Evolutionary conservation across 1,139 yeast species (phyloP).

Genomic region (Blastobotrys raffinosifermentans): DNA sequence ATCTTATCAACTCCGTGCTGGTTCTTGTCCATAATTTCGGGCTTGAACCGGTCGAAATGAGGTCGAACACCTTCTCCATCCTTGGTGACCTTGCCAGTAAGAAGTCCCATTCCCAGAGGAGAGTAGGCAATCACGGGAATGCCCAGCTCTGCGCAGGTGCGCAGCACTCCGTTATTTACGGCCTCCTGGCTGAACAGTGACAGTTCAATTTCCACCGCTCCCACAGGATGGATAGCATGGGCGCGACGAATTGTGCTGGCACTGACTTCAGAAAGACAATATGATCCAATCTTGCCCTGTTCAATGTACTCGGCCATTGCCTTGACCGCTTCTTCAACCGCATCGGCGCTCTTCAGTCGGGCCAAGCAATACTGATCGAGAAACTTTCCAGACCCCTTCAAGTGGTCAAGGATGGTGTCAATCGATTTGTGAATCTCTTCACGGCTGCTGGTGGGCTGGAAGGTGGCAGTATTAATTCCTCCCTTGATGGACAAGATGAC

Average conservation of each 20-base stretch:
- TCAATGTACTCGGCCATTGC: slow-evolving; percentile 27
- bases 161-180: slow-evolving; percentile 54
- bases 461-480: slow-evolving; percentile 34
- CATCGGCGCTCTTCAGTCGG: slow-evolving; percentile 50
- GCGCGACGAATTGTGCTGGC: slow-evolving; percentile 57
- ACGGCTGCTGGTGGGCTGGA: slow-evolving; percentile 5
- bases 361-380: slow-evolving; percentile 60
- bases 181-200: slow-evolving; percentile 63
- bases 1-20: slow-evolving; percentile 44
- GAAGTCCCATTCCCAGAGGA: slow-evolving; percentile 73
- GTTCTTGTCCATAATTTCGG: slow-evolving; percentile 53
- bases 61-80: slow-evolving; percentile 54
- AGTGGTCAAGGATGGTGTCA: not conserved
- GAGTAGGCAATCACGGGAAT: slow-evolving; percentile 74
- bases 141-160: slow-evolving; percentile 46
- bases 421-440: not conserved
- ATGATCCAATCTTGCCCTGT: slow-evolving; percentile 47
- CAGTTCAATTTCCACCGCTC: slow-evolving; percentile 69
- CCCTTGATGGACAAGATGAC: slow-evolving; percentile 68
- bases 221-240: slow-evolving; percentile 45
- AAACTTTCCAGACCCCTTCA: not conserved
- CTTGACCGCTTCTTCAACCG: slow-evolving; percentile 31
- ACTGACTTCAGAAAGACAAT: slow-evolving; percentile 64
- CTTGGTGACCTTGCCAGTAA: slow-evolving; percentile 54
- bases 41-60: slow-evolving; percentile 52